Base-by-base conservation (phyloP, 2,329 filamentous ascomycete genomes). In the Cadophora sp. region DNA sequence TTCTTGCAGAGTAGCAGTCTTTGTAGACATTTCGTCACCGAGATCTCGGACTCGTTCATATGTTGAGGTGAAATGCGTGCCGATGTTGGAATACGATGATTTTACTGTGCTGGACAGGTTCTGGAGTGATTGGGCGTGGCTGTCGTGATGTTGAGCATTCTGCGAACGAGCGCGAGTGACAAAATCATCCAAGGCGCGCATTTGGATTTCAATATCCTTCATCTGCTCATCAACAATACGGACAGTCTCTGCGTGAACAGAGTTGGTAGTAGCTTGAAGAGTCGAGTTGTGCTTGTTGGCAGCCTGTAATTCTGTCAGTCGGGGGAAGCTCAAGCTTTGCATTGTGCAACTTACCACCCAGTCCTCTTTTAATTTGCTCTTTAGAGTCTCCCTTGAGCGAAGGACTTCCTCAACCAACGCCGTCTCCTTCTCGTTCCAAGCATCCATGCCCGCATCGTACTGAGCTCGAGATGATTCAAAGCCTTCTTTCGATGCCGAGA, bases 161-260 rank as follows among this genome's bases (percentile, higher is more conserved):
- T 96, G 91, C 1, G 87, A 87, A 68, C 90, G 88, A 59, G 96
- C 94, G 39, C 92, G 89, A 39, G 90, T 86, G 47, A 98, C 93
- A 73, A 97, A 97, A 71, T 95, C 92, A 74, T 98, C 95, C 8
- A 99, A 85, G 1, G 93, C 92, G 65, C 89, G 87, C 87, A 99
- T 94, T 79, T 98, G 93, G n/a, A 84, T 86, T 68, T 92, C 90
- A 76, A 99, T 91, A 72, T 97, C 92, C 65, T 87, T 85, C 81
- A 96, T 92, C 80, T 99, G 96, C 66, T 91, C 90, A 75, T 95
- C 92, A 14, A 98, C 94, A 66, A 96, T 95, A 7, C 90, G 90
- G 36, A 97, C 88, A 0, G 95, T 97, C 79, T 97, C 92, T 41
- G 91, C 91, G 72, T 99, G 94, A 1, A 98, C 94, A 2, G 92